Evolutionary conservation across 1,139 yeast genomes (phyloP), one percentile per base, ranked within the genome.

Genomic region (Meyerozyma elateridarum): DNA sequence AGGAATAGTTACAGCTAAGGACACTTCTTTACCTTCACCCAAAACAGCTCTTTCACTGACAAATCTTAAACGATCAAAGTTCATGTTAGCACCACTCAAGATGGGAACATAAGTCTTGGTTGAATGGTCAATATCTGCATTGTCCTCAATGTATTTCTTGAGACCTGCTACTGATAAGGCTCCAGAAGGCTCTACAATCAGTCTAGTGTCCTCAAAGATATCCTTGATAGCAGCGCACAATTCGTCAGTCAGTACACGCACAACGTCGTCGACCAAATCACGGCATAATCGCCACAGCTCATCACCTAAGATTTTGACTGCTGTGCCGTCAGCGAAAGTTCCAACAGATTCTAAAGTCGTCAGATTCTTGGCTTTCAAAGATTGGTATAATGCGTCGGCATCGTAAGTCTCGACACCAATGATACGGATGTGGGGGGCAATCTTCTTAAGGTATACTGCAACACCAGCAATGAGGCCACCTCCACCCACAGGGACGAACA

Each of bases 241-340:
- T 61, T 91, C 98, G 58, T 91, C 99, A 8, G 98, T 91, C 50
- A 76, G 71, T 5, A 91, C 97, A 30, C 76, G 70, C 8, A 91
- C 81, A 30, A 91, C 81, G 42, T 89, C 97, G 53, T 93, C 97
- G 7, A 91, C 87, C 36, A 79, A 78, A 30, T 83, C 77, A 43
- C 72, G 64, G 45, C 91, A 79, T 15, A 89, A 70, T 49, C 95
- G 71, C 71, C 87, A 91, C 11, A 95, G 83, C 59, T 93, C 98
- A 41, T 80, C 83, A 35, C 99, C 99, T 20, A 88, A 70, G 8
- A 82, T 59, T 50, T 81, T 85, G 28, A 91, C 99, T 4, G 98
- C 96, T n/a, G 99, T 88, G 51, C 98, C 99, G 57, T 91, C 99
- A n/a, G 98, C 98, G 60, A 91, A 91, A n/a, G 84, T 67, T n/a